These are phyloP conservation scores for Carex kokanica DNA, from an alignment of 176 grass and related monocot species.

Conservation along the genomic window DNA sequence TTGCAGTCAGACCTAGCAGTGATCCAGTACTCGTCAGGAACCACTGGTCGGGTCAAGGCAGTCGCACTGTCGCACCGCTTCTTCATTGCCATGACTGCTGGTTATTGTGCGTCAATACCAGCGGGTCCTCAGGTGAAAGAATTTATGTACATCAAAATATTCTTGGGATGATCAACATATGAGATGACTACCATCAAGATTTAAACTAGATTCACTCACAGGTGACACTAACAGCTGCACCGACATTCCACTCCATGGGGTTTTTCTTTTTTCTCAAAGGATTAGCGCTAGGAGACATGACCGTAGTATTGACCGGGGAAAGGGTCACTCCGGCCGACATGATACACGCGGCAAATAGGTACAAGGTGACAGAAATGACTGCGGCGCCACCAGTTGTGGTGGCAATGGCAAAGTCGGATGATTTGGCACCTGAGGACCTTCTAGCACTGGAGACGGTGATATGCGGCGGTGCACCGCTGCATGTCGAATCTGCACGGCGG, in stretches of 20 bases:
- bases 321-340: background rate
- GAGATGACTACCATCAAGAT: background rate
- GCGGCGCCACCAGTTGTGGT: slow-evolving; percentile 31
- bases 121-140: background rate
- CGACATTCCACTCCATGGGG: slow-evolving; percentile 37
- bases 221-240: slow-evolving; percentile 9
- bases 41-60: slow-evolving; percentile 37
- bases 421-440: background rate
- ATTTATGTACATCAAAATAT: background rate
- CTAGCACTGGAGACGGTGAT: slow-evolving; percentile 20
- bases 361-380: slow-evolving; percentile 21
- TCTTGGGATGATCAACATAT: background rate
- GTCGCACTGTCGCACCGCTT: slow-evolving; percentile 27
- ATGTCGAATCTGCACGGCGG: background rate
- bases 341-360: slow-evolving; percentile 26
- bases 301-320: background rate
- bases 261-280: slow-evolving; percentile 20
- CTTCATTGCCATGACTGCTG: slow-evolving; percentile 26
- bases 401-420: slow-evolving; percentile 19
- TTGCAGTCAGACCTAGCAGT: slow-evolving; percentile 29
- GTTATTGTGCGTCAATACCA: background rate
- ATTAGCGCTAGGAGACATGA: slow-evolving; percentile 20
- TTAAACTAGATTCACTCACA: background rate
- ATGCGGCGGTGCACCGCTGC: slow-evolving; percentile 26
- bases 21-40: slow-evolving; percentile 40